Evolutionary conservation across 169 alveolate genomes (phyloP).

Genomic region (Perkinsus marinus): DNA sequence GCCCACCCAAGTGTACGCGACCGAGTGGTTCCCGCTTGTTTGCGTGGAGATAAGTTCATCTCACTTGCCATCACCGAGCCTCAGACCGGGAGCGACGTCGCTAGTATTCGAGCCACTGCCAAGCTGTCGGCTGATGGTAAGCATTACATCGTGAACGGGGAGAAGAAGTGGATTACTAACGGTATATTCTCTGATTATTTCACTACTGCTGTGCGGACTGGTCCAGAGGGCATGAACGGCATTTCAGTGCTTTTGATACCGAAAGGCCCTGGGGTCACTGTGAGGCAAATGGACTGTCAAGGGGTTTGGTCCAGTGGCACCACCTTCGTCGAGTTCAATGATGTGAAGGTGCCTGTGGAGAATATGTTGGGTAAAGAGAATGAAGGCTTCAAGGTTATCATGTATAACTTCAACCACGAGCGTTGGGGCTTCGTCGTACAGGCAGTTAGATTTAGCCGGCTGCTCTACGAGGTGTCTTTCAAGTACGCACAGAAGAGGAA

Average conservation of each 20-base stretch:
- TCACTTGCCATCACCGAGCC: constrained; percentile 23
- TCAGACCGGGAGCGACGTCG: constrained; percentile 19
- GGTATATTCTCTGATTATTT: constrained; percentile 29
- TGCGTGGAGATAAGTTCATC: constrained; percentile 17
- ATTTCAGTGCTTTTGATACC: constrained; percentile 13
- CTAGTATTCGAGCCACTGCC: constrained; percentile 14
- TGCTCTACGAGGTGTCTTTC: constrained; percentile 12
- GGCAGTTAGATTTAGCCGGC: constrained; percentile 18
- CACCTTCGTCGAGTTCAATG: background rate
- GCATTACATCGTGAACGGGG: constrained; percentile 24
- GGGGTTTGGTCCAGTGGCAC: background rate
- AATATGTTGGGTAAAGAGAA: background rate
- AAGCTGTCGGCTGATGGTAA: constrained; percentile 12
- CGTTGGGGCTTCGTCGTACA: constrained; percentile 27
- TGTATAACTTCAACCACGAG: constrained; percentile 29
- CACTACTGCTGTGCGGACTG: constrained; percentile 28
- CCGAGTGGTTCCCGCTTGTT: background rate
- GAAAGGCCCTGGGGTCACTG: background rate
- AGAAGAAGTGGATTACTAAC: constrained; percentile 31
- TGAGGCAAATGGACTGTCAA: background rate
- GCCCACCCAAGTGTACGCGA: constrained; percentile 2
- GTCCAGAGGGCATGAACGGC: constrained; percentile 23
- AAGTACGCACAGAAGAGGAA: constrained; percentile 2
- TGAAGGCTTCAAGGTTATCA: background rate
- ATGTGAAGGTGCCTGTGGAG: background rate